A percentile compares a stretch with the other conserved stretches of the same genome.
These are phyloP conservation scores for Xylaria castorea DNA, from an alignment of 495 filamentous ascomycete genomes.

Conservation along the genomic window DNA sequence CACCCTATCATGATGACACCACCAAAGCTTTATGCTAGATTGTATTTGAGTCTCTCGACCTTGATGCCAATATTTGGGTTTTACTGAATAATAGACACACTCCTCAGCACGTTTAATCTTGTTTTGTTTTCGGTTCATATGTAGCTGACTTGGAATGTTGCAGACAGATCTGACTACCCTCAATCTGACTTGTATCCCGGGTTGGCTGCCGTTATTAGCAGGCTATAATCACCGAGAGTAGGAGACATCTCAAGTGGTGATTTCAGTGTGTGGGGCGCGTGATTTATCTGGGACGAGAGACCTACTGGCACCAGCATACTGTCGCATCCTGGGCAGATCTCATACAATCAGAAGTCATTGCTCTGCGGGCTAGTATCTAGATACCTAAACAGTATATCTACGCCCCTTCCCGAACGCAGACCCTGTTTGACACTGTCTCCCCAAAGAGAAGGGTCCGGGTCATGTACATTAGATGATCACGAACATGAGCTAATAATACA, in stretches of 20 bases:
- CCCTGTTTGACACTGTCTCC: not conserved
- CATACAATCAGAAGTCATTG: not conserved
- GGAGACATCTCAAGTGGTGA: not conserved
- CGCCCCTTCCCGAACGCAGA: not conserved
- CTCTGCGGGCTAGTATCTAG: not conserved
- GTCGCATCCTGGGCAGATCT: not conserved
- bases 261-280: not conserved
- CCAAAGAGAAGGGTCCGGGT: not conserved
- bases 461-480: not conserved
- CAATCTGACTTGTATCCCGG: not conserved
- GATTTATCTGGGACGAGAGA: not conserved
- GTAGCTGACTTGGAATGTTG: conserved; percentile 6
- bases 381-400: not conserved
- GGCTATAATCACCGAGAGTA: not conserved
- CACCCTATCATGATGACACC: conserved; percentile 38
- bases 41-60: conserved; percentile 47
- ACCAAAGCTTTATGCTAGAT: conserved; percentile 47
- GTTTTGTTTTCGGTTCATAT: not conserved
- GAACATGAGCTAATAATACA: not conserved
- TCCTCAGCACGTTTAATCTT: not conserved
- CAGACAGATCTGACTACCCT: not conserved
- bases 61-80: conserved; percentile 45
- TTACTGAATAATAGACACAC: conserved; percentile 31
- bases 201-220: not conserved
- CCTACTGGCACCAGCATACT: not conserved